phyloP scores from a whole-genome alignment of 2,329 filamentous ascomycete species.

The Escovopsis sp. region DNA sequence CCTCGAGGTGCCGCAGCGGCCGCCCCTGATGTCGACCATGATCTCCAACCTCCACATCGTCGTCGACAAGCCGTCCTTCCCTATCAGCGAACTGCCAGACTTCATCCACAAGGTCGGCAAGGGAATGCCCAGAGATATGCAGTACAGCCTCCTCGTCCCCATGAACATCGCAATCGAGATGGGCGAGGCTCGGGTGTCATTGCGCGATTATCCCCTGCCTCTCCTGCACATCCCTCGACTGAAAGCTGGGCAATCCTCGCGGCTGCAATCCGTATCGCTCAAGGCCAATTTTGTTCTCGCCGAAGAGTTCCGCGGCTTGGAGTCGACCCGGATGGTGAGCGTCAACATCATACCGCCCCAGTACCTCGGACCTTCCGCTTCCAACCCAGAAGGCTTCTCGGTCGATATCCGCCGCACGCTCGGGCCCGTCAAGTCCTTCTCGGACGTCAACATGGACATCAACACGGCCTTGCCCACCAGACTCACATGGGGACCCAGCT shows the following conservation, averaged over 20 bases:
- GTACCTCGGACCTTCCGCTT: conserved; percentile 38
- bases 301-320: conserved; percentile 72
- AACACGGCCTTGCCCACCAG: conserved; percentile 85
- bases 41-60: conserved; percentile 75
- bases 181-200: conserved; percentile 72
- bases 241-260: conserved; percentile 62
- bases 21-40: conserved; percentile 64
- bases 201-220: conserved; percentile 89
- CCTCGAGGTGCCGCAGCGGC: conserved; percentile 70
- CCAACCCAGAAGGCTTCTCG: conserved; percentile 52
- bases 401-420: conserved; percentile 85
- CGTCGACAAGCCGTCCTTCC: conserved; percentile 88
- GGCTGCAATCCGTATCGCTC: conserved; percentile 68
- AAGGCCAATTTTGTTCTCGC: conserved; percentile 89
- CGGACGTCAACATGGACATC: conserved; percentile 80
- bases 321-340: conserved; percentile 66
- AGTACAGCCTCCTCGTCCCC: conserved; percentile 79
- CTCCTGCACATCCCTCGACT: conserved; percentile 80
- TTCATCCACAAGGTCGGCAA: conserved; percentile 90
- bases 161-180: conserved; percentile 83
- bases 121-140: conserved; percentile 82
- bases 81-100: conserved; percentile 62
- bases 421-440: conserved; percentile 91
- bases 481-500: conserved; percentile 94
- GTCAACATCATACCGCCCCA: conserved; percentile 70